phyloP scores from a whole-genome alignment of 176 grass and related monocot genomes.

The Oryza coarctata region DNA sequence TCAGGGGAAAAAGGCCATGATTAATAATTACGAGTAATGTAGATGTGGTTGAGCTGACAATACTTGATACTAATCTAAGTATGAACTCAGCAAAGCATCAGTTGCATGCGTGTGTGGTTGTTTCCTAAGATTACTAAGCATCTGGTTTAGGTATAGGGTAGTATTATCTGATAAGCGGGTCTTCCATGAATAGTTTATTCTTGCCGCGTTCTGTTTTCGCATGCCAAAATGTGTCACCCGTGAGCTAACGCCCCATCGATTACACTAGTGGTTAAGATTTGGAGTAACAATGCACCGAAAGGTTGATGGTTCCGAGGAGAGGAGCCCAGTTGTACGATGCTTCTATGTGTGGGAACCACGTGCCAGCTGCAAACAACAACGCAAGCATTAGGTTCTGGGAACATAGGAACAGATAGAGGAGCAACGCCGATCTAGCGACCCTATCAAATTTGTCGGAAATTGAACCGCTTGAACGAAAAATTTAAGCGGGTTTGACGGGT shows the following conservation, averaged over 20 bases:
- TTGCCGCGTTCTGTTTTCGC: not conserved
- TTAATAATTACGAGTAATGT: not conserved
- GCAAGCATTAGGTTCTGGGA: not conserved
- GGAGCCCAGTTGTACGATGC: not conserved
- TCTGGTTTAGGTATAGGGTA: not conserved
- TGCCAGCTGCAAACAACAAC: conserved; percentile 6
- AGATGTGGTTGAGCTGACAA: not conserved
- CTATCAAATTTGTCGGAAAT: not conserved
- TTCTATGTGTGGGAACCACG: conserved; percentile 22
- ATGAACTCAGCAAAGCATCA: not conserved
- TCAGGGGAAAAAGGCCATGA: not conserved
- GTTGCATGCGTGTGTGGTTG: not conserved
- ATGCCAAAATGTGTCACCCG: conserved; percentile 14
- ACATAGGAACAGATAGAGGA: not conserved
- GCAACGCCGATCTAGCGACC: not conserved
- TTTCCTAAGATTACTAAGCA: not conserved
- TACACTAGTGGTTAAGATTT: not conserved
- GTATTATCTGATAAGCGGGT: not conserved
- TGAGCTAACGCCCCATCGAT: not conserved
- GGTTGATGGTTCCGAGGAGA: conserved; percentile 14
- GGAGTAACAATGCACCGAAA: not conserved
- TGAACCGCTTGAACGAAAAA: not conserved
- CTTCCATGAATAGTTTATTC: not conserved
- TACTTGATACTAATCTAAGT: not conserved
- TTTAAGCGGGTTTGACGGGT: not conserved